A percentile compares a stretch with the other conserved stretches of the same genome.
These are phyloP conservation scores for Cucumis cinereus DNA, from an alignment of 306 rosid species.

Conservation along the genomic window DNA sequence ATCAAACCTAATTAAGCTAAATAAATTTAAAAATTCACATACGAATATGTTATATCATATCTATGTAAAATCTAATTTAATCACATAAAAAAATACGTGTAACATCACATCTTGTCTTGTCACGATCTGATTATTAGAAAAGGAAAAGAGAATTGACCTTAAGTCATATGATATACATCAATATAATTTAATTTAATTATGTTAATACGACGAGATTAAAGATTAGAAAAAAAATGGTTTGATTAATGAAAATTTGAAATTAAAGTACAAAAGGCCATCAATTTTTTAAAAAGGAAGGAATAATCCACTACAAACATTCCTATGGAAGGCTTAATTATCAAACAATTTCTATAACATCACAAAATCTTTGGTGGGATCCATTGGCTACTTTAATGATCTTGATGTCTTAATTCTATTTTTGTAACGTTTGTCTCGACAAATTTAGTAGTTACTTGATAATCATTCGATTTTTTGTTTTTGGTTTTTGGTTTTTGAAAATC, in stretches of 20 bases:
- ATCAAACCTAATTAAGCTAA: not conserved
- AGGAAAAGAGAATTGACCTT: not conserved
- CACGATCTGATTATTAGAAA: no score
- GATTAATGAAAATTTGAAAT: not conserved
- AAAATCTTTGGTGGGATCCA: conserved; percentile 1
- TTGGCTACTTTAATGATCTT: not conserved
- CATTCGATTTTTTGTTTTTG: no score
- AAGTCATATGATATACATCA: not conserved
- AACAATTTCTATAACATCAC: not conserved
- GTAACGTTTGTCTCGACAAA: not conserved
- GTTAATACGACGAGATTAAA: not conserved
- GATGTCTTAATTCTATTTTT: not conserved
- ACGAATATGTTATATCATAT: not conserved
- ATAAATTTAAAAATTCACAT: not conserved
- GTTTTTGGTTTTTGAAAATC: no score
- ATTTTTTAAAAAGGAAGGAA: no score
- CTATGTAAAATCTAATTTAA: not conserved
- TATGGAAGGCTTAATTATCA: not conserved
- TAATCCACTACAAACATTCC: not conserved
- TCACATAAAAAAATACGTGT: not conserved
- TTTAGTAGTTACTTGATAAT: no score
- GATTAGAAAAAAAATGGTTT: not conserved
- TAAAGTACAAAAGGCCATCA: not conserved
- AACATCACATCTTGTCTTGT: not conserved
- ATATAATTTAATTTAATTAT: not conserved